Conservation (phyloP, 2,329 filamentous ascomycete genomes). For the Penicillium sp. region DNA sequence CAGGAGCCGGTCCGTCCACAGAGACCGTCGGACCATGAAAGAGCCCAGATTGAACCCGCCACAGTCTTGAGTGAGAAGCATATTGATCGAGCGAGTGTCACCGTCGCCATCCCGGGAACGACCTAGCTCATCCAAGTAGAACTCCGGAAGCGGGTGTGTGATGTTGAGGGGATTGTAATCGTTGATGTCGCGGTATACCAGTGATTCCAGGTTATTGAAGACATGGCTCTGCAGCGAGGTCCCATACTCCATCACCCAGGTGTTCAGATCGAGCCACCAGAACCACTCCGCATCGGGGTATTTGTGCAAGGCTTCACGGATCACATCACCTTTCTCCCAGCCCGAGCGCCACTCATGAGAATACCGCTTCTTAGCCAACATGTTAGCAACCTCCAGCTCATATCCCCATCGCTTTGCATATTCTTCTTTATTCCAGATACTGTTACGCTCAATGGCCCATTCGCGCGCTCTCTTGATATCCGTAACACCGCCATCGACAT, state of each 20-base stretch:
- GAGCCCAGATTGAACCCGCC: conserved; percentile 94
- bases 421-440: conserved; percentile 88
- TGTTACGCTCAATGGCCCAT: conserved; percentile 97
- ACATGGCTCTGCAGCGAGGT: conserved; percentile 89
- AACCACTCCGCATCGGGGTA: conserved; percentile 98
- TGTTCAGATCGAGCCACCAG: conserved; percentile 98
- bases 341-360: conserved; percentile 99
- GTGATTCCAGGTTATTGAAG: conserved; percentile 73
- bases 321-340: conserved; percentile 97
- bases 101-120: conserved; percentile 76
- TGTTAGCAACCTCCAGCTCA: conserved; percentile 92
- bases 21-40: conserved; percentile 83
- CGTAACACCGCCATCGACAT: conserved; percentile 96
- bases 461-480: conserved; percentile 97
- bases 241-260: conserved; percentile 94
- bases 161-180: conserved; percentile 94
- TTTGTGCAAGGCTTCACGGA: conserved; percentile 84
- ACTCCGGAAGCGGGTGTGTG: conserved; percentile 72
- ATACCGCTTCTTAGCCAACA: conserved; percentile 98
- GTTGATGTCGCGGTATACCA: conserved; percentile 94
- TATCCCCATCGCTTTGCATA: conserved; percentile 91
- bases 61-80: conserved; percentile 91
- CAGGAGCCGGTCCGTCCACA: conserved; percentile 87
- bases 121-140: conserved; percentile 74
- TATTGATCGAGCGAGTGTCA: conserved; percentile 74